Evolutionary conservation across 208 protist genomes (phyloP).

Genomic region (Blastocrithidia nonstop): DNA sequence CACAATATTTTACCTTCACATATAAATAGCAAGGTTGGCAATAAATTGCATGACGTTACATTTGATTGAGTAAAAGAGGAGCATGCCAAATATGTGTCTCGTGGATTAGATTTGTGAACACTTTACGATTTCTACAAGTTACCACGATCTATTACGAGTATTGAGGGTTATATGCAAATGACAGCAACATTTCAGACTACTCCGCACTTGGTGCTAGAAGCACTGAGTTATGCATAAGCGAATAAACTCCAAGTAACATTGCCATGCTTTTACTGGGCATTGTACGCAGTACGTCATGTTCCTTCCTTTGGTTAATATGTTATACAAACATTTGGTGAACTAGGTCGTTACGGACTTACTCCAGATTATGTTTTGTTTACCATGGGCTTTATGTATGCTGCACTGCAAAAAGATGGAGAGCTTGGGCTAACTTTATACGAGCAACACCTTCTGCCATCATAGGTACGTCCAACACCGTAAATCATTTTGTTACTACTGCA

Average conservation of each 20-base stretch:
- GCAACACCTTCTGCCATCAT: conserved; percentile 38
- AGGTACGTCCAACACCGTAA: conserved; percentile 75
- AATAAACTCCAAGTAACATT: conserved; percentile 32
- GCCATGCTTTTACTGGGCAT: conserved; percentile 60
- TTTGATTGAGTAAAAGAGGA: background rate
- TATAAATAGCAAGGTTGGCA: background rate
- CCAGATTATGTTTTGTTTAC: conserved; percentile 73
- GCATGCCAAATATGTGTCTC: conserved; percentile 9
- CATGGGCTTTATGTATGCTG: conserved; percentile 57
- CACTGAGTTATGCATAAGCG: conserved; percentile 47
- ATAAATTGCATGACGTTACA: background rate
- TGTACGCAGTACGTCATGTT: conserved; percentile 52
- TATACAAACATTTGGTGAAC: conserved; percentile 52
- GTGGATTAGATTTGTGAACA: conserved; percentile 67
- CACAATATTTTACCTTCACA: background rate
- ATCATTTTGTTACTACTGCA: conserved; percentile 66
- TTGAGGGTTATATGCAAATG: conserved; percentile 70
- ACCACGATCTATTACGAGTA: conserved; percentile 18
- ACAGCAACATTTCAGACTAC: conserved; percentile 21
- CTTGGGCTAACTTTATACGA: conserved; percentile 54
- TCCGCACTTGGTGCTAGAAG: conserved; percentile 49
- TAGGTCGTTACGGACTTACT: conserved; percentile 50
- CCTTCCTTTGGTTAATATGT: conserved; percentile 63
- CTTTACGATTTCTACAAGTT: conserved; percentile 82
- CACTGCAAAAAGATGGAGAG: conserved; percentile 58